Evolutionary conservation across 1,284 basidiomycete species (phyloP).

Genomic region (Trametes pubescens): DNA sequence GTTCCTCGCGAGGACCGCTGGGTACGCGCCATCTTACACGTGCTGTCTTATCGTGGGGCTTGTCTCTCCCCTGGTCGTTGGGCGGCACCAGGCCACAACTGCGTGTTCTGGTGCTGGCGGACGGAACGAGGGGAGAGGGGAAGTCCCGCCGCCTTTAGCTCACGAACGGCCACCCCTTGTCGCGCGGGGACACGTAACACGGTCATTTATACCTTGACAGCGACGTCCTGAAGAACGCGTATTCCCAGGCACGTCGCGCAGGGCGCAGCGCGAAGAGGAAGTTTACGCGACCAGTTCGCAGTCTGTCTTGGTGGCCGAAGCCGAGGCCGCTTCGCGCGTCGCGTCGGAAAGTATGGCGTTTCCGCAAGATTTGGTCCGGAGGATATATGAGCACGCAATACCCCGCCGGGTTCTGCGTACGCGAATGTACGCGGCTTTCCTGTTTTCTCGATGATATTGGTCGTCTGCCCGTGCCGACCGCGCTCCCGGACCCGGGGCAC

Average conservation of each 20-base stretch:
- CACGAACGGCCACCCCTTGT: constrained; percentile 11
- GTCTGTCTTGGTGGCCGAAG: not conserved
- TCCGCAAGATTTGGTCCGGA: not conserved
- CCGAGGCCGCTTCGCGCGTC: constrained; percentile 10
- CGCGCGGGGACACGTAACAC: constrained; percentile 27
- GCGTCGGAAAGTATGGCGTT: constrained; percentile 7
- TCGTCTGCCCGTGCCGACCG: constrained; percentile 17
- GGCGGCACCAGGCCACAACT: constrained; percentile 2
- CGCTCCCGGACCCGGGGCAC: constrained; percentile 23
- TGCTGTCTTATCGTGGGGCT: constrained; percentile 32
- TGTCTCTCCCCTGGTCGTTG: constrained; percentile 13
- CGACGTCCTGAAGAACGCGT: not conserved
- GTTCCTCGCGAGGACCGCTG: constrained; percentile 9
- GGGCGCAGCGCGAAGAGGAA: not conserved
- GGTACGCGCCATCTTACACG: constrained; percentile 18
- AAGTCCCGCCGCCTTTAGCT: not conserved
- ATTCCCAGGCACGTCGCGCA: not conserved
- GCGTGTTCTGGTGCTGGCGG: constrained; percentile 16
- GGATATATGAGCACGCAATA: not conserved
- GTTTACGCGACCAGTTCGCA: not conserved
- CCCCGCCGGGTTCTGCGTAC: constrained; percentile 10
- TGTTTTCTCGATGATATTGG: not conserved
- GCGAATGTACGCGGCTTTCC: not conserved
- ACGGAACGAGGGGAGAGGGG: constrained; percentile 16
- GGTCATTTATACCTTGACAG: constrained; percentile 3